Evolutionary conservation across 2,329 filamentous ascomycete genomes (phyloP).

Genomic region (Emericellopsis cladophorae): DNA sequence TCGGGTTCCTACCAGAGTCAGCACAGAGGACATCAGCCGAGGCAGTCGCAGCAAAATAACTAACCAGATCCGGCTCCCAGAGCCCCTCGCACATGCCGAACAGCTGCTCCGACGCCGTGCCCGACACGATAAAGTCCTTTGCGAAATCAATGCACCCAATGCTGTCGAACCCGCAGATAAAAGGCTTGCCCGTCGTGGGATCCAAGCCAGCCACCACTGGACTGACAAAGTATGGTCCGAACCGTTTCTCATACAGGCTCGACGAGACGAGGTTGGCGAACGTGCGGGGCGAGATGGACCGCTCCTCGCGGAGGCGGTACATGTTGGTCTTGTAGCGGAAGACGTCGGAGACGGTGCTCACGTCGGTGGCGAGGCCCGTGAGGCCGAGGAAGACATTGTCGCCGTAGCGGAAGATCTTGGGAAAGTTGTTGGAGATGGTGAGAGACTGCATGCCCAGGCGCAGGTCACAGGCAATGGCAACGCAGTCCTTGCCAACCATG

Average conservation of each 20-base stretch:
- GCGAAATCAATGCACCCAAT: constrained; percentile 99
- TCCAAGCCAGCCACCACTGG: constrained; percentile 94
- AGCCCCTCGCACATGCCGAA: constrained; percentile 98
- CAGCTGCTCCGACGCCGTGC: constrained; percentile 91
- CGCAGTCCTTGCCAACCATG: constrained; percentile 99
- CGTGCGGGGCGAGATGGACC: constrained; percentile 84
- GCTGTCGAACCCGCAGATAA: constrained; percentile 98
- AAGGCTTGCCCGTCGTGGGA: constrained; percentile 84
- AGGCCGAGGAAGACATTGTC: constrained; percentile 90
- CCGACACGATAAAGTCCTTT: constrained; percentile 97
- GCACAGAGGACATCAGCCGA: neutral
- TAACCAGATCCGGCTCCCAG: constrained; percentile 93
- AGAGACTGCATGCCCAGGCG: constrained; percentile 92
- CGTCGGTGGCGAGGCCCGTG: constrained; percentile 92
- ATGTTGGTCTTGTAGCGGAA: constrained; percentile 99
- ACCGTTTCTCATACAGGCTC: constrained; percentile 86
- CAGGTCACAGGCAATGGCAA: constrained; percentile 97
- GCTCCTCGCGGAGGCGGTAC: constrained; percentile 97
- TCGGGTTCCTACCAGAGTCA: constrained; percentile 55
- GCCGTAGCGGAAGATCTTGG: constrained; percentile 97
- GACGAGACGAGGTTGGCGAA: constrained; percentile 92
- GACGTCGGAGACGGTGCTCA: constrained; percentile 89
- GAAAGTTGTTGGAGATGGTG: constrained; percentile 99
- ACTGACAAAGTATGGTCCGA: constrained; percentile 92
- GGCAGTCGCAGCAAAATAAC: constrained; percentile 17